phyloP scores from a whole-genome alignment of 306 rosid species.

The Rosa persica region DNA sequence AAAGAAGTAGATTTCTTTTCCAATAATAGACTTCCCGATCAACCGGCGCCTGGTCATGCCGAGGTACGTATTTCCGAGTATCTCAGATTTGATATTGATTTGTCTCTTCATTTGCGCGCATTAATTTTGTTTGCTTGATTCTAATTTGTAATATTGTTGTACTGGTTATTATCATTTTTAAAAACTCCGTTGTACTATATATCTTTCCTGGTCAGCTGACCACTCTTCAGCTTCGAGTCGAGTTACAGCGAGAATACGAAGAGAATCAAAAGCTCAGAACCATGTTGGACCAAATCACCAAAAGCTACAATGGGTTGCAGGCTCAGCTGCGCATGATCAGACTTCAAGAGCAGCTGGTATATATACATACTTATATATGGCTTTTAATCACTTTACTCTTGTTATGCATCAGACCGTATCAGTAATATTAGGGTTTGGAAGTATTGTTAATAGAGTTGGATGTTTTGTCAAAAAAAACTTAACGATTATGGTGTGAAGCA shows the following conservation, averaged over 20 bases:
- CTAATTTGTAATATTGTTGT: background rate
- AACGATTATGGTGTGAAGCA: background rate
- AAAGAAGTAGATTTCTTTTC: too few species aligned
- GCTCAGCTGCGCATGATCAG: constrained; percentile 1
- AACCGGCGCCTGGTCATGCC: background rate
- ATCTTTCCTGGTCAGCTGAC: background rate
- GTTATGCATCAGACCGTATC: too few species aligned
- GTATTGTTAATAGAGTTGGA: background rate
- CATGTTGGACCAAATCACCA: constrained; percentile 4
- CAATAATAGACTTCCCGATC: background rate
- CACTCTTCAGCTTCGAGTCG: background rate
- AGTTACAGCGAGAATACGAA: background rate
- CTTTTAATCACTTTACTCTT: background rate
- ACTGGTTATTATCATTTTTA: background rate
- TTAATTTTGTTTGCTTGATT: background rate
- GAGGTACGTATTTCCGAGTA: background rate
- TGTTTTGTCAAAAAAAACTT: background rate
- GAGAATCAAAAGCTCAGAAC: constrained; percentile 2
- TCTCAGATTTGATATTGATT: background rate
- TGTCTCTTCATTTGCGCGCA: background rate
- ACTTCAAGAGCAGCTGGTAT: background rate
- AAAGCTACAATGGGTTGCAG: background rate
- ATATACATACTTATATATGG: background rate
- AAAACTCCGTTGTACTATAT: background rate
- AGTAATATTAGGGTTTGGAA: background rate